Percentiles rank a stretch among this genome's conserved stretches.
Evolutionary conservation across 257 asterid species (phyloP).

Genomic region (Salvia rosmarinus): DNA sequence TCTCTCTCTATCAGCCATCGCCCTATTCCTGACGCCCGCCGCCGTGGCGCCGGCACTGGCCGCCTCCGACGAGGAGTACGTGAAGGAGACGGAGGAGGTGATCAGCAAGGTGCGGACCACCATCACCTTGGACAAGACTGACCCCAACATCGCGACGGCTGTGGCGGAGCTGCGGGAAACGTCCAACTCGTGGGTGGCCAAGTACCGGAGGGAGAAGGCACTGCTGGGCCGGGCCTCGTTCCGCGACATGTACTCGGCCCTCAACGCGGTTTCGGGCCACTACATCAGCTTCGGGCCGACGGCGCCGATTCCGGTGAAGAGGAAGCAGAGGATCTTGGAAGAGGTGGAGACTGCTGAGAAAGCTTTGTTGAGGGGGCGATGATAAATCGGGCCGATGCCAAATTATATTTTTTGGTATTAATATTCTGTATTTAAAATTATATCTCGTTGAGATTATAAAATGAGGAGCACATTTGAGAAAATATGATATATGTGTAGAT

Average conservation of each 20-base stretch:
- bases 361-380: slow-evolving; percentile 83
- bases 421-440: slow-evolving; percentile 32
- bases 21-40: slow-evolving; percentile 42
- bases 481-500: background rate
- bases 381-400: background rate
- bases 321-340: slow-evolving; percentile 86
- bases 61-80: slow-evolving; percentile 71
- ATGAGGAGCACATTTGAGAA: background rate
- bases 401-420: slow-evolving; percentile 15
- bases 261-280: slow-evolving; percentile 94
- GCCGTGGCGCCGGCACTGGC: slow-evolving; percentile 50
- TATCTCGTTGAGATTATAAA: slow-evolving; percentile 23
- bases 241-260: slow-evolving; percentile 90
- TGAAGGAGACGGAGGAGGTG: slow-evolving; percentile 68
- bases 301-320: slow-evolving; percentile 84
- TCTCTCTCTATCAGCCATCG: slow-evolving; percentile 53
- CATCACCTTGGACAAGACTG: slow-evolving; percentile 61
- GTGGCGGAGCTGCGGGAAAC: slow-evolving; percentile 77
- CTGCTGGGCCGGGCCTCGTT: slow-evolving; percentile 77
- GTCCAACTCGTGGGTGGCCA: slow-evolving; percentile 94
- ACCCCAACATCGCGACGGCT: slow-evolving; percentile 67
- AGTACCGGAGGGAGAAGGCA: slow-evolving; percentile 81
- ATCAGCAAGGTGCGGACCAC: slow-evolving; percentile 71
- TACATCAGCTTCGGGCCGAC: slow-evolving; percentile 95
- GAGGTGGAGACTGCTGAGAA: slow-evolving; percentile 96